Base-by-base conservation (phyloP, 2,329 filamentous ascomycete genomes). In the Phialophora expanda region DNA sequence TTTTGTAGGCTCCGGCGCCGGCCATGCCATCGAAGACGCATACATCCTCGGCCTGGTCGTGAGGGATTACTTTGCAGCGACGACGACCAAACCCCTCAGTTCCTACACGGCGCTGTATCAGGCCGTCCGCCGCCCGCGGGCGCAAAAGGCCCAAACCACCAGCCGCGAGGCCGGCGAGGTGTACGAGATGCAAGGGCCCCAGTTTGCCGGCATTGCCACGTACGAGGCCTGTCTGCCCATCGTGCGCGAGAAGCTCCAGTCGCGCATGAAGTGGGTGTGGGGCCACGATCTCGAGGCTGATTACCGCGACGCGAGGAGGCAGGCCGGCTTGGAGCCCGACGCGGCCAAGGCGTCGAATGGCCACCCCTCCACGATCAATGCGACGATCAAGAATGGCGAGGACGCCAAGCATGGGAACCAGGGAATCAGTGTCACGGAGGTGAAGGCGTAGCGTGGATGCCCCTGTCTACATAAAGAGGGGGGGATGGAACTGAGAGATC, bases 21-120 rank as follows among this genome's bases (percentile, higher is more conserved):
- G 78, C 0, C 81, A 86, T 65, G 88, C 89, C 0, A 89, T 91
- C 53, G 89, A 91, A 73, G 89, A 91, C 68, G 87, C 84, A 0
- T 67, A 67, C 48, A 65, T 69, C 24, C 61, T 69, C 6, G 66
- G 54, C 26, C 55, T 57, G 11, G 34, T 30, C 17, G 20, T 69
- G 22, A 26, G 60, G 8, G 64, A 66, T n/a, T 69, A 61, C 26
- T 51, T 69, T 22, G 14, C 59, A 2, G 24, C 24, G 24, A 24
- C 24, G 32, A 1, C 32, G 32, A 9, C 32, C 3, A 34, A 32
- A 8, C 30, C 41, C 28, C 74, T 41, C 66, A 76, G 17, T 69
- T 73, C 12, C 70, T 77, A 6, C 26, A 46, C 55, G 12, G 22
- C 34, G 3, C 17, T 66, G 2, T 68, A 68, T 24, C 63, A 68